These are phyloP conservation scores for Trichoderma aggressivum DNA, from an alignment of 2,329 filamentous ascomycete genomes.

Conservation along the genomic window DNA sequence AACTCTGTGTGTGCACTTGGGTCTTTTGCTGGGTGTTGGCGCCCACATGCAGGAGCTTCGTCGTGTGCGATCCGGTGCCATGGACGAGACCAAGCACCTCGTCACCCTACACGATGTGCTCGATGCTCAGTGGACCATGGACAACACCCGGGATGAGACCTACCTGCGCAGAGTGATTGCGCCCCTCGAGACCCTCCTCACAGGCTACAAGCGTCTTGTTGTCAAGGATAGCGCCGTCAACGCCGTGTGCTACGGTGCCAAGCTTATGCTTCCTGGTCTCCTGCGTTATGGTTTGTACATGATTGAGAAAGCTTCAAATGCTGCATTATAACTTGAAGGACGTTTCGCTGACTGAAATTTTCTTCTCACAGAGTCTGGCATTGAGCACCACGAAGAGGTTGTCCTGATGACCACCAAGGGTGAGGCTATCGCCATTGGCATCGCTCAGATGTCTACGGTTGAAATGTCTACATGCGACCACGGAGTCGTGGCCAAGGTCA, in stretches of 20 bases:
- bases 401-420: conserved; percentile 99
- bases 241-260: conserved; percentile 96
- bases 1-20: conserved; percentile 93
- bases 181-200: conserved; percentile 87
- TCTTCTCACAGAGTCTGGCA: conserved; percentile 64
- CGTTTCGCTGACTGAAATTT: conserved; percentile 25
- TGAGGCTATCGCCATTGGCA: conserved; percentile 93
- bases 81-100: conserved; percentile 85
- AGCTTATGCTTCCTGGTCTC: conserved; percentile 97
- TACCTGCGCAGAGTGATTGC: conserved; percentile 89
- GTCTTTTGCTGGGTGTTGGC: conserved; percentile 72
- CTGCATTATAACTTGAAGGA: not conserved
- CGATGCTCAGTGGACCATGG: conserved; percentile 92
- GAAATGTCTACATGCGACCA: conserved; percentile 97
- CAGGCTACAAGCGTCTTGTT: conserved; percentile 91
- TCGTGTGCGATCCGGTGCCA: conserved; percentile 88
- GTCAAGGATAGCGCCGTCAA: conserved; percentile 85
- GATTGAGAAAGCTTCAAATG: not conserved
- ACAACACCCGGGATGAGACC: conserved; percentile 92
- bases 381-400: conserved; percentile 93
- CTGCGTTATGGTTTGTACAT: conserved; percentile 73
- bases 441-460: conserved; percentile 96
- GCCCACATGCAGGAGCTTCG: conserved; percentile 98
- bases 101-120: conserved; percentile 85
- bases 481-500: conserved; percentile 96